Evolutionary conservation across 345 rosid species (phyloP), one percentile per base, ranked within the genome.

Genomic region (Arabidopsis arenosa): DNA sequence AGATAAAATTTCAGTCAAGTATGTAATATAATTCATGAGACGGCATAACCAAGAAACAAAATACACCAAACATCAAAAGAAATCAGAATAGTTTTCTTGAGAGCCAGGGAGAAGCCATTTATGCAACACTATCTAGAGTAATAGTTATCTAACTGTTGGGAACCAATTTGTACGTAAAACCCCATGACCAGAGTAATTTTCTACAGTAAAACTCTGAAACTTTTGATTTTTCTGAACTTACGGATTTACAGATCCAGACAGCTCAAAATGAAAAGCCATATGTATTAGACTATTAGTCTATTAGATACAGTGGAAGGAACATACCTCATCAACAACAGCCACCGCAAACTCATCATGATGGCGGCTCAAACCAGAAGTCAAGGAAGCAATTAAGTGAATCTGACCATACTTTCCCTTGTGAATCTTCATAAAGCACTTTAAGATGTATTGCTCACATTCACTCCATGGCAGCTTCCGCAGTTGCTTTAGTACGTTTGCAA

Each of bases 331-430:
- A 78, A 93, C 98, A 80, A 96, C 95, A 64, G 96, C 96, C 53
- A 96, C 97, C 1, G 97, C 89, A 86, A 96, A 93, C 79, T 91
- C 96, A 85, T 93, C 99, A 84, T 93, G 99, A 86, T 96, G 86
- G 75, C 95, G 93, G 76, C 97, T 93, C 85, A 96, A 88, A 81
- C 97, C 95, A 83, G 97, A 88, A 76, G 98, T 96, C 74, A 96
- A 92, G 69, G 98, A 93, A 75, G 98, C 99, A 86, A 93, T 81
- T 86, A 96, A 83, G 79, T 96, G 97, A 80, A 96, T 96, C 80
- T 96, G 99, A 66, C 98, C 93, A 79, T 91, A 96, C 79, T 93
- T 96, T 63, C 99, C 99, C 75, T 81, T 91, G 82, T 93, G 95
- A 56, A 93, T 91, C 85, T 96, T 96, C 99, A 96, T 85, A 84